Evolutionary conservation across 257 asterid genomes (phyloP).

Genomic region (Orobanche coerulescens): DNA sequence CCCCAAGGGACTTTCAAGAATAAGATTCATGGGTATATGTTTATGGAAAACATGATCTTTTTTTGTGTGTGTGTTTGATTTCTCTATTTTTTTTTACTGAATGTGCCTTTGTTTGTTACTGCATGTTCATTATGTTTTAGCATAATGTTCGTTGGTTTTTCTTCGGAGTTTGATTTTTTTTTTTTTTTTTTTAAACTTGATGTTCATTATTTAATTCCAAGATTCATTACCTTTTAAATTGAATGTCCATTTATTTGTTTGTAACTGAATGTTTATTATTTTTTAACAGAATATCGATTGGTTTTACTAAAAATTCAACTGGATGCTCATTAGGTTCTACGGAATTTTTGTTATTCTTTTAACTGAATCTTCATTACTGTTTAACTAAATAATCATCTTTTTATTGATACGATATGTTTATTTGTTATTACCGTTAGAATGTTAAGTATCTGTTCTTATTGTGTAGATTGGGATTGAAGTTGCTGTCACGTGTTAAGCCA

Average conservation of each 20-base stretch:
- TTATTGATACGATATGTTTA: not conserved
- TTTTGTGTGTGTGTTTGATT: too few relatives aligned
- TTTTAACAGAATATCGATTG: too few relatives aligned
- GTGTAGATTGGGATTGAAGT: slow-evolving; percentile 67
- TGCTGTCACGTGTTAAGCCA: slow-evolving; percentile 84
- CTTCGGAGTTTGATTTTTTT: not conserved
- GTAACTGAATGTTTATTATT: too few relatives aligned
- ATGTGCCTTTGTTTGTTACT: too few relatives aligned
- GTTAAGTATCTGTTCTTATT: not conserved
- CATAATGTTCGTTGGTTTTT: too few relatives aligned
- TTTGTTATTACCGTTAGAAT: not conserved
- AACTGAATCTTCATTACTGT: too few relatives aligned
- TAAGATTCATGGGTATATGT: slow-evolving; percentile 71
- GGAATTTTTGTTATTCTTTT: too few relatives aligned
- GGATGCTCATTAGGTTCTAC: too few relatives aligned
- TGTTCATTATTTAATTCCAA: not conserved
- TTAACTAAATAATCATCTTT: not conserved
- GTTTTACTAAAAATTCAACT: too few relatives aligned
- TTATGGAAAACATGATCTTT: slow-evolving; percentile 4
- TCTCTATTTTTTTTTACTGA: slow-evolving; percentile 8
- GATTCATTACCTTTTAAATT: too few relatives aligned
- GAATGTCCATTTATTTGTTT: too few relatives aligned
- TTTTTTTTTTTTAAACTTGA: not conserved
- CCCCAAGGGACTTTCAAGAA: slow-evolving; percentile 71
- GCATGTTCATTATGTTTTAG: too few relatives aligned